phyloP scores from a whole-genome alignment of 179 eudicot genomes.

The Pouteria campechiana region DNA sequence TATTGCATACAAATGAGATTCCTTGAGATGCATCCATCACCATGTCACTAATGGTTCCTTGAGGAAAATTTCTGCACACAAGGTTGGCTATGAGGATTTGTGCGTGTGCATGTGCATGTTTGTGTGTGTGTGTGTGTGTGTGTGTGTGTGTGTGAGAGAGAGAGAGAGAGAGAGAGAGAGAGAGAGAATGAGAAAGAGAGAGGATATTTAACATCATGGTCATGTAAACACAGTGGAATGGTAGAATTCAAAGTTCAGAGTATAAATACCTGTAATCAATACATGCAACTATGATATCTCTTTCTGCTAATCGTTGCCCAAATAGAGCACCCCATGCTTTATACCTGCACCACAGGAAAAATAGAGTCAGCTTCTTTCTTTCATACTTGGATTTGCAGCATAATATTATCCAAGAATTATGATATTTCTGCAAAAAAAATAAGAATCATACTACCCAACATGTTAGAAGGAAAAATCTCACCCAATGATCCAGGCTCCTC shows the following conservation, averaged over 20 bases:
- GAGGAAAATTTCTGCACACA: constrained; percentile 80
- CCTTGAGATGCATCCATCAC: constrained; percentile 85
- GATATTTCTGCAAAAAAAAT: too few species aligned
- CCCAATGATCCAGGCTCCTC: constrained; percentile 99
- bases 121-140: too few species aligned
- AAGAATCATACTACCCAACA: too few species aligned
- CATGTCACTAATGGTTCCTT: constrained; percentile 90
- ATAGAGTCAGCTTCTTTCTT: too few species aligned
- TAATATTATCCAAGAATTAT: too few species aligned
- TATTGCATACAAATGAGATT: constrained; percentile 76
- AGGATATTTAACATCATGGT: neutral
- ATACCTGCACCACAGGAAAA: constrained; percentile 40
- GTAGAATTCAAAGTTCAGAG: neutral
- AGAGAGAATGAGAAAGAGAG: too few species aligned
- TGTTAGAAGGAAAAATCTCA: too few species aligned
- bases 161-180: too few species aligned
- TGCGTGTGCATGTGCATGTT: too few species aligned
- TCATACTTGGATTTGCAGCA: too few species aligned
- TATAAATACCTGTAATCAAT: constrained; percentile 82
- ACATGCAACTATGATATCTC: constrained; percentile 92
- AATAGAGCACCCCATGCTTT: constrained; percentile 98
- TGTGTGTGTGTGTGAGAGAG: too few species aligned
- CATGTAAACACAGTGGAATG: neutral
- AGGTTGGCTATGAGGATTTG: too few species aligned
- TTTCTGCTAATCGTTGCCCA: constrained; percentile 74